Evolutionary conservation across 1,284 basidiomycete species (phyloP).

Genomic region (Heterobasidion irregulare): DNA sequence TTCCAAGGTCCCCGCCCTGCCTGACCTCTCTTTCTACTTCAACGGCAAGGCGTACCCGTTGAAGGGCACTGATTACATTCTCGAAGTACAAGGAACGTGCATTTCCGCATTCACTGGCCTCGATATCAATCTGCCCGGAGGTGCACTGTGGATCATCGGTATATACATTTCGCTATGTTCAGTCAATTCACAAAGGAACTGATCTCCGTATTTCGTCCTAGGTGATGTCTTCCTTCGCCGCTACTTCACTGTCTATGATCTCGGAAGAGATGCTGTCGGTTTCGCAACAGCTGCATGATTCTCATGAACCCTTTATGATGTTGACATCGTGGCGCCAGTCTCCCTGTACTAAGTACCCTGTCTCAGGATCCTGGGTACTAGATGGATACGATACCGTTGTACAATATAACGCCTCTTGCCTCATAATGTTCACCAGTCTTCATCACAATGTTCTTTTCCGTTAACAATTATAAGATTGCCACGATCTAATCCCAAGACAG

Average conservation of each 20-base stretch:
- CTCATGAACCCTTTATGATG: not conserved
- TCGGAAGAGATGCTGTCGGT: constrained; percentile 79
- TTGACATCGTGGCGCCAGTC: not conserved
- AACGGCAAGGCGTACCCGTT: constrained; percentile 76
- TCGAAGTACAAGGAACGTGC: constrained; percentile 86
- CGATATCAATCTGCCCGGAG: constrained; percentile 86
- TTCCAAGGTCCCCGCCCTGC: constrained; percentile 72
- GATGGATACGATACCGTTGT: not conserved
- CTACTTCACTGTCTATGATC: constrained; percentile 94
- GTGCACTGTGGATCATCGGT: constrained; percentile 92
- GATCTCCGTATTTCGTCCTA: constrained; percentile 15
- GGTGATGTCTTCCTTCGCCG: constrained; percentile 83
- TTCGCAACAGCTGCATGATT: constrained; percentile 48
- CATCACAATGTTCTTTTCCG: no score
- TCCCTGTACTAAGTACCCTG: not conserved
- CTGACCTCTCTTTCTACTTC: constrained; percentile 85
- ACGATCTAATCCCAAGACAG: no score
- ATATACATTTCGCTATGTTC: constrained; percentile 21
- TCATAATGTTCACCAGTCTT: not conserved
- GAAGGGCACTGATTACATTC: constrained; percentile 82
- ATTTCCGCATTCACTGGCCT: constrained; percentile 92
- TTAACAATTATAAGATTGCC: no score
- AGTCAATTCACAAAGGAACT: not conserved
- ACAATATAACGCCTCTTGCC: not conserved
- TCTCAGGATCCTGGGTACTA: not conserved